Conservation (phyloP, 2,329 filamentous ascomycete species). For the Ophiostoma tasmaniense region DNA sequence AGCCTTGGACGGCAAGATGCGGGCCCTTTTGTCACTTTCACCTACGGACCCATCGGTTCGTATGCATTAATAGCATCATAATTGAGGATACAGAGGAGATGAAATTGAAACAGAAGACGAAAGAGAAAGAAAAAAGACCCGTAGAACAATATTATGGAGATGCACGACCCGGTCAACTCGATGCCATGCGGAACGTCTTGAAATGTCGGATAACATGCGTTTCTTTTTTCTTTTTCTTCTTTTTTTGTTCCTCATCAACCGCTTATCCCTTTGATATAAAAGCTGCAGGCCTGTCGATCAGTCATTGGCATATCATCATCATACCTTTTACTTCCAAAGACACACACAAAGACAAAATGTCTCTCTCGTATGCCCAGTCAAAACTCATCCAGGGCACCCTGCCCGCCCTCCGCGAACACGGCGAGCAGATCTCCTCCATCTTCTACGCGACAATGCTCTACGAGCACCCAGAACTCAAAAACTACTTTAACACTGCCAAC, state of each 20-base stretch:
- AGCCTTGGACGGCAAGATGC: neutral
- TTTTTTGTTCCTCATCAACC: neutral
- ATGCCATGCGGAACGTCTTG: neutral
- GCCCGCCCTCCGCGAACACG: constrained; percentile 59
- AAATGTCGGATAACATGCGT: neutral
- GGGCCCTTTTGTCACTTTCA: neutral
- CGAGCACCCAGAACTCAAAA: constrained; percentile 57
- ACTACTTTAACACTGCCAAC: constrained; percentile 62
- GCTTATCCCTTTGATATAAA: neutral
- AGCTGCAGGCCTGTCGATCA: neutral
- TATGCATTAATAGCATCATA: neutral
- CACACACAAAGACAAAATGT: constrained; percentile 20
- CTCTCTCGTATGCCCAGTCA: constrained; percentile 47
- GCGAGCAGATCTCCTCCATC: constrained; percentile 57
- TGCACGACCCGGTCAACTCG: neutral
- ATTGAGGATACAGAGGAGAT: neutral
- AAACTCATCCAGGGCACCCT: constrained; percentile 61
- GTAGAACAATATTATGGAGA: neutral
- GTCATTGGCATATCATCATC: neutral
- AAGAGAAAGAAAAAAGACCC: neutral
- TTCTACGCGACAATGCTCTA: constrained; percentile 64
- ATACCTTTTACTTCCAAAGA: neutral
- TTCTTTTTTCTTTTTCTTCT: constrained; percentile 1
- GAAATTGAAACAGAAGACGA: neutral
- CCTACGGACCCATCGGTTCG: neutral